These are phyloP conservation scores for Sarcomyxa edulis DNA, from an alignment of 768 basidiomycete genomes.

Conservation along the genomic window DNA sequence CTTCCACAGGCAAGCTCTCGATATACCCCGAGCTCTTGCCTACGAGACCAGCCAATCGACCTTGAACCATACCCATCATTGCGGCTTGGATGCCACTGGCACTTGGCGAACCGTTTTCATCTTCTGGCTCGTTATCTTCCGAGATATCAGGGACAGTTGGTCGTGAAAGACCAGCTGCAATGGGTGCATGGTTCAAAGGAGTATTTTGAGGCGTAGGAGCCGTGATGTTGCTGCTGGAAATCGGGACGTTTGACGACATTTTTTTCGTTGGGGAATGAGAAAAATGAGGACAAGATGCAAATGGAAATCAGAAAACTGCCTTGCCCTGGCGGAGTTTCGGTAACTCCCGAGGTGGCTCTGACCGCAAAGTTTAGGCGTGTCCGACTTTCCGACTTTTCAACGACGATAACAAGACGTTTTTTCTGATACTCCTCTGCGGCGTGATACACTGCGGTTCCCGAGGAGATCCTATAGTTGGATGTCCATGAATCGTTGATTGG, in stretches of 20 bases:
- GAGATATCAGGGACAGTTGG: constrained; percentile 86
- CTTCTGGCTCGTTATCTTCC: constrained; percentile 73
- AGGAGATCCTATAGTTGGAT: no score
- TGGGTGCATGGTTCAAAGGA: constrained; percentile 76
- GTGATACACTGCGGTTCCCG: no score
- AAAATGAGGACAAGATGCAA: not conserved
- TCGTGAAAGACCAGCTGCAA: constrained; percentile 72
- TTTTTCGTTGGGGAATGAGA: constrained; percentile 3
- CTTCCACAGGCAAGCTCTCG: constrained; percentile 75
- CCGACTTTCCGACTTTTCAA: no score
- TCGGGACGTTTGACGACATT: constrained; percentile 71
- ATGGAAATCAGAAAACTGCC: not conserved
- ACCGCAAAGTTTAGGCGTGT: no score
- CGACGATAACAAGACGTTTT: no score
- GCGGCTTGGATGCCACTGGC: constrained; percentile 48
- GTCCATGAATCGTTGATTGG: no score
- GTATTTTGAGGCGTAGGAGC: constrained; percentile 97
- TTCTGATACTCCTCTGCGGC: no score
- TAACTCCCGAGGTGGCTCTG: no score
- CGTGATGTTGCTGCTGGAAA: constrained; percentile 53
- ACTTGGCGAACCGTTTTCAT: constrained; percentile 41
- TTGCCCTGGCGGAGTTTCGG: constrained; percentile 9
- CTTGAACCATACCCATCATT: constrained; percentile 84
- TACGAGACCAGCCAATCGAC: constrained; percentile 76
- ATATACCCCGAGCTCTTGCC: constrained; percentile 95